Percentiles rank a stretch among this genome's conserved stretches.
Conservation (phyloP, 176 grass and related monocot species). For the Coix lacrymajobi region DNA sequence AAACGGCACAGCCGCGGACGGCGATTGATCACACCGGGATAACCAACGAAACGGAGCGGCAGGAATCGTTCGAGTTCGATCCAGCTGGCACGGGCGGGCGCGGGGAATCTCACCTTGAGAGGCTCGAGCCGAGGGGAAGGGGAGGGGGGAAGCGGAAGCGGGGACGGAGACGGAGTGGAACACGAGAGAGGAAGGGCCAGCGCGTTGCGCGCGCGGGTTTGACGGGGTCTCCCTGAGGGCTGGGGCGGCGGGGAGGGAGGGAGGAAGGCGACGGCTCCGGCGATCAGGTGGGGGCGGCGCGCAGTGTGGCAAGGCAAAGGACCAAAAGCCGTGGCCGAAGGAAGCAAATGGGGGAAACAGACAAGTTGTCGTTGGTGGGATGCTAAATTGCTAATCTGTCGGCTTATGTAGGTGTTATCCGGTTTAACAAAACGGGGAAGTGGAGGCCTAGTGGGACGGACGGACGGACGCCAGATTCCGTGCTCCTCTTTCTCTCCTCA, state of each 20-base stretch:
- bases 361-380: slow-evolving; percentile 16
- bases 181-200: not conserved
- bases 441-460: slow-evolving; percentile 1
- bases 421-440: slow-evolving; percentile 19
- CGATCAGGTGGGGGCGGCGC: not conserved
- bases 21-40: not conserved
- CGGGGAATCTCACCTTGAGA: not conserved
- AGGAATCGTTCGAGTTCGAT: not conserved
- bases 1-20: not conserved
- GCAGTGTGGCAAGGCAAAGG: not conserved
- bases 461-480: not conserved
- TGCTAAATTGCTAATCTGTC: not conserved
- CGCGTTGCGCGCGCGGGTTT: not conserved
- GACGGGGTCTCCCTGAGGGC: not conserved
- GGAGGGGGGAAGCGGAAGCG: not conserved
- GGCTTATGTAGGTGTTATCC: slow-evolving; percentile 26
- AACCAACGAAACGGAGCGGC: not conserved
- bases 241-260: not conserved
- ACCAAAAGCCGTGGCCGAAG: too few species aligned
- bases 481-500: not conserved
- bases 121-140: not conserved
- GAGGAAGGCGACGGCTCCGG: slow-evolving; percentile 23
- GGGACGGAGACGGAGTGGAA: not conserved
- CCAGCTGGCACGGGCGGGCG: not conserved
- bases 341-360: slow-evolving; percentile 5